Percentiles rank a stretch among this genome's conserved stretches.
These are phyloP conservation scores for Ceratocystis papillata DNA, from an alignment of 2,329 filamentous ascomycete species.

Conservation along the genomic window DNA sequence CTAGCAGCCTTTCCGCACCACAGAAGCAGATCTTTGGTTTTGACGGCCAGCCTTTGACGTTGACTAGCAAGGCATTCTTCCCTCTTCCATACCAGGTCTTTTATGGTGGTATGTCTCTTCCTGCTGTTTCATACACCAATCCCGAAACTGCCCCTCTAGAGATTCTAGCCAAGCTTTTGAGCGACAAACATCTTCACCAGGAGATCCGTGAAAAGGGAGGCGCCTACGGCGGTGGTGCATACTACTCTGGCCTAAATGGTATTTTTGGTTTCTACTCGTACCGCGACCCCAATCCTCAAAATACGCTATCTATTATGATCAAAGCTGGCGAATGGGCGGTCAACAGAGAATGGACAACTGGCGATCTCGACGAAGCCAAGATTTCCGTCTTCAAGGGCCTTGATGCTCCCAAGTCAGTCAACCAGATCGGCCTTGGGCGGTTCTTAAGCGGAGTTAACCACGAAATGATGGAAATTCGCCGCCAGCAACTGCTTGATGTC, in stretches of 20 bases:
- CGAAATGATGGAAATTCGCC: constrained; percentile 75
- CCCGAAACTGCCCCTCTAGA: constrained; percentile 68
- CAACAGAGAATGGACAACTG: constrained; percentile 67
- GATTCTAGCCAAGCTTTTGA: constrained; percentile 81
- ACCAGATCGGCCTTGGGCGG: constrained; percentile 71
- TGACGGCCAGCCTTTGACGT: constrained; percentile 17
- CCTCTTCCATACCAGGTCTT: constrained; percentile 95
- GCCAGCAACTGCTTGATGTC: constrained; percentile 79
- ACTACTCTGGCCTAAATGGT: constrained; percentile 66
- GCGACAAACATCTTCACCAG: constrained; percentile 91
- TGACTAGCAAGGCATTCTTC: constrained; percentile 65
- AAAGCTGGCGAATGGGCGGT: constrained; percentile 73
- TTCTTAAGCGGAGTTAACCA: constrained; percentile 80
- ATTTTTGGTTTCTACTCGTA: constrained; percentile 94
- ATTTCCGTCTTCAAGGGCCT: constrained; percentile 85
- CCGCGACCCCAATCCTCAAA: constrained; percentile 86
- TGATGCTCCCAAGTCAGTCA: constrained; percentile 80
- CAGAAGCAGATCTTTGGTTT: constrained; percentile 19
- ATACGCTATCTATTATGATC: constrained; percentile 74
- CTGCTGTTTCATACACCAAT: constrained; percentile 73
- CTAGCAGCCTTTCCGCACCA: neutral
- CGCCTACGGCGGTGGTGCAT: constrained; percentile 87
- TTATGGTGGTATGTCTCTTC: constrained; percentile 73
- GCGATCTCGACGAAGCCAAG: constrained; percentile 91
- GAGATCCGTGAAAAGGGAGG: constrained; percentile 97